These are phyloP conservation scores for Zygoascus tannicola DNA, from an alignment of 805 yeast genomes.

Conservation along the genomic window DNA sequence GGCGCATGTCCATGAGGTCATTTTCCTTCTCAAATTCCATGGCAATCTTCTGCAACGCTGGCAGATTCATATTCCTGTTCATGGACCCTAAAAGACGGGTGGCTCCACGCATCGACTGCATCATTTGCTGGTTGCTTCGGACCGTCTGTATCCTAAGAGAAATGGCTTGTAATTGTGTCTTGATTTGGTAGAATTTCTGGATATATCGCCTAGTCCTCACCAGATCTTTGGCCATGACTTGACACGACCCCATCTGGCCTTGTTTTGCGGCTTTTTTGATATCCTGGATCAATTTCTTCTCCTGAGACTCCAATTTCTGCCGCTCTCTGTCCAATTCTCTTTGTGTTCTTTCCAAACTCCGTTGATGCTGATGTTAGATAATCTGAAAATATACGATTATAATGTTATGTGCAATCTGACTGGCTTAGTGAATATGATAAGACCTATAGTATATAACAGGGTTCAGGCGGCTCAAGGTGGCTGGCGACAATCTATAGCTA, in stretches of 20 bases:
- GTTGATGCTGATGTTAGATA: constrained; percentile 58
- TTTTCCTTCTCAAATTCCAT: constrained; percentile 93
- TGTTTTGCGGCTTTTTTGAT: constrained; percentile 86
- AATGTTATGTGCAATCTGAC: too few relatives aligned
- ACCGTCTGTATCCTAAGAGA: constrained; percentile 87
- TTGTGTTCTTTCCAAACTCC: constrained; percentile 90
- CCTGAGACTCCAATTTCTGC: constrained; percentile 78
- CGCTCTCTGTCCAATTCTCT: constrained; percentile 88
- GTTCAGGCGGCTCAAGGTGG: background rate
- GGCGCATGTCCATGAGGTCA: constrained; percentile 97
- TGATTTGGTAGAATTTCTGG: constrained; percentile 84
- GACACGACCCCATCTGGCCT: constrained; percentile 82
- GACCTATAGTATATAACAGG: too few relatives aligned
- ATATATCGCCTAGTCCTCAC: constrained; percentile 78
- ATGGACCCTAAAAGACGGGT: constrained; percentile 62
- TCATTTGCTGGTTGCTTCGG: constrained; percentile 91
- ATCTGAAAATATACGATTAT: too few relatives aligned
- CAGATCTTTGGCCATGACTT: constrained; percentile 91
- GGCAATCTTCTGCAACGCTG: constrained; percentile 78
- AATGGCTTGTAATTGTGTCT: constrained; percentile 91
- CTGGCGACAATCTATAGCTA: constrained; percentile 1
- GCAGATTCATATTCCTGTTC: constrained; percentile 86
- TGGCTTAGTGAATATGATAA: too few relatives aligned
- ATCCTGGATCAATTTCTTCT: constrained; percentile 74
- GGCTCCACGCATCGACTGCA: constrained; percentile 89